Percentiles rank a stretch among this genome's conserved stretches.
phyloP scores from a whole-genome alignment of 192 early-diverging fungal genomes.

The Entomortierella chlamydospora region DNA sequence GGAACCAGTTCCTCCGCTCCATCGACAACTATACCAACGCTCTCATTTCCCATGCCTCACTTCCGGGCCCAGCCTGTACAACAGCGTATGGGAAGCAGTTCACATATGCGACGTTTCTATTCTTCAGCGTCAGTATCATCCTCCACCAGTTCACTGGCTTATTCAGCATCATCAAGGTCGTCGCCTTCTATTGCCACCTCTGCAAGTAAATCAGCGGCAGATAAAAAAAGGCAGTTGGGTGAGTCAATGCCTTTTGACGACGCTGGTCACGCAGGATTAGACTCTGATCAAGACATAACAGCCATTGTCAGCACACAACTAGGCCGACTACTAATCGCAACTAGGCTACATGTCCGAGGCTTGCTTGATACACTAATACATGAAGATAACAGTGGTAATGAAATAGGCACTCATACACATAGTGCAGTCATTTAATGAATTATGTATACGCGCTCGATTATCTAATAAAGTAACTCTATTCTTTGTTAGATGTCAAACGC shows the following conservation, averaged over 20 bases:
- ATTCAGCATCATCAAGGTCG: not conserved
- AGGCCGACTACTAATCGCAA: constrained; percentile 28
- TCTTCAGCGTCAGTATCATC: not conserved
- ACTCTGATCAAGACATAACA: constrained; percentile 6
- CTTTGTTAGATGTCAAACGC: not conserved
- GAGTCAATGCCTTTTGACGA: not conserved
- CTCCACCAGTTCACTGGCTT: not conserved
- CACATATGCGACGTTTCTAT: constrained; percentile 20
- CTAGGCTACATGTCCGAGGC: constrained; percentile 21
- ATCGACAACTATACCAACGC: not conserved
- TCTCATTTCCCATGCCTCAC: constrained; percentile 40
- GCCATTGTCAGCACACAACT: constrained; percentile 18
- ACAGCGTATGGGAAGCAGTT: constrained; percentile 7
- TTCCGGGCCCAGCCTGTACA: constrained; percentile 31
- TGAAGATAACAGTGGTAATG: constrained; percentile 7
- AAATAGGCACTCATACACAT: not conserved
- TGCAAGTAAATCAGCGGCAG: not conserved
- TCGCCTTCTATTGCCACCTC: not conserved
- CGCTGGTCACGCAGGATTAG: not conserved
- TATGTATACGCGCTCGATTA: too few relatives aligned
- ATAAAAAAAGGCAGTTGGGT: constrained; percentile 1
- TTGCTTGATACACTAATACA: constrained; percentile 28
- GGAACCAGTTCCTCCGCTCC: not conserved
- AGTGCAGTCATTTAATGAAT: too few relatives aligned
- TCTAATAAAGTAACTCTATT: not conserved